Evolutionary conservation across 2,329 filamentous ascomycete genomes (phyloP), one percentile per base, ranked within the genome.

Genomic region (Fusarium sp.): DNA sequence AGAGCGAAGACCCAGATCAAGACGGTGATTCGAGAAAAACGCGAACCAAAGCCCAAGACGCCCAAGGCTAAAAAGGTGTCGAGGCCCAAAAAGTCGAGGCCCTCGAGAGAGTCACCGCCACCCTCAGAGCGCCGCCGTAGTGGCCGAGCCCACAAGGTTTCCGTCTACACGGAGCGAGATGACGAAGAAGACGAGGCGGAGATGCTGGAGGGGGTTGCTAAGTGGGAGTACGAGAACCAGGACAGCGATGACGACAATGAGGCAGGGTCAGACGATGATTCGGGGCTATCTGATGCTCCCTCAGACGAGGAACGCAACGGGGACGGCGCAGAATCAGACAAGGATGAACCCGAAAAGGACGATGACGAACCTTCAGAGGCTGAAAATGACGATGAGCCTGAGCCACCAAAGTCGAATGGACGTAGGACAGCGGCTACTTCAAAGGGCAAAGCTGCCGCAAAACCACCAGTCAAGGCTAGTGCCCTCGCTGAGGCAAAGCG

Each of bases 151-250:
- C 82, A 81, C 66, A 82, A 79, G 52, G 78, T 80, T 15, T 85
- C 86, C 7, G 77, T 82, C 37, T 90, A 90, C 68, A 82, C 84
- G 23, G 88, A 90, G 75, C 84, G 87, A 34, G 86, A 88, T 59
- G 87, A 87, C 11, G 83, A 84, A 11, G 87, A 87, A 51, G 88
- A 90, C 62, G 87, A 90, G 64, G 84, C 88, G 68, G 88, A 90
- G 75, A 90, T 90, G 88, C 79, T 89, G 27, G 84, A 88, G 48
- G 88, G 88, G 3, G 88, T 90, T 6, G 87, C 87, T 1, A 81
- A 87, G 74, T 90, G 88, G 88, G 82, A 86, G 27, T 90, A 90
- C 50, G 79, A 81, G 3, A 75, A 78, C 4, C 57, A 64, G 2
- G 63, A 68, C 59, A 52, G 65, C 16, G 56, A 62, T 18, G 66